Conservation (phyloP, 441 rosid genomes). For the Erodium texanum region DNA sequence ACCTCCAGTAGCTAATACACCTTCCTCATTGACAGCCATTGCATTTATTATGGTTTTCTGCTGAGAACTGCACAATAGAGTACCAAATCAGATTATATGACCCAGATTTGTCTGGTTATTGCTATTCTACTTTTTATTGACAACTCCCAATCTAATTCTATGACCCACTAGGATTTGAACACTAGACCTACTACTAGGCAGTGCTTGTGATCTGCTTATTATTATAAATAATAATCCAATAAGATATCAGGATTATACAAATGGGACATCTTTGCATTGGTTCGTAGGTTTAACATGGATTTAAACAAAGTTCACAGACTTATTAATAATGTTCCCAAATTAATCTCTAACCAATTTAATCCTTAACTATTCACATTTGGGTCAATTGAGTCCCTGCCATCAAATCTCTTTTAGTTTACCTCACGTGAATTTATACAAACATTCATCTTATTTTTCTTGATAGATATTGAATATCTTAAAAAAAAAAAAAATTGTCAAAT, state of each 20-base stretch:
- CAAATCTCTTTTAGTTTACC: not conserved
- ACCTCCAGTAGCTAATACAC: conserved; percentile 98
- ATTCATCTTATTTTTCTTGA: not conserved
- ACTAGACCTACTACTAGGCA: no score
- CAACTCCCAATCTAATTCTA: no score
- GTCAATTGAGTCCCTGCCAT: not conserved
- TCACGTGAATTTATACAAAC: not conserved
- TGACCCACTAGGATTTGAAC: no score
- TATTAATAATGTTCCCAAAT: not conserved
- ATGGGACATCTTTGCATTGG: not conserved
- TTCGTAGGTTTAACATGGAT: no score
- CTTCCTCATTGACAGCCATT: conserved; percentile 90
- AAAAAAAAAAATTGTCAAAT: no score
- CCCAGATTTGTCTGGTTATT: not conserved
- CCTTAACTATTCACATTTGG: not conserved
- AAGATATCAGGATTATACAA: not conserved
- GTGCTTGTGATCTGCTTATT: not conserved
- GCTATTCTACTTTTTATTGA: no score
- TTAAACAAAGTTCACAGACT: not conserved
- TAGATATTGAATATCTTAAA: not conserved
- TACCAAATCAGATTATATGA: conserved; percentile 8
- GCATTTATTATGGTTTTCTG: conserved; percentile 90
- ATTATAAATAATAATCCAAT: not conserved
- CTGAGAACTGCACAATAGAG: conserved; percentile 51
- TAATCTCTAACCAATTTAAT: not conserved